Base-by-base conservation (phyloP, 805 yeast genomes). In the Cyberlindnera euphorbiiphila region DNA sequence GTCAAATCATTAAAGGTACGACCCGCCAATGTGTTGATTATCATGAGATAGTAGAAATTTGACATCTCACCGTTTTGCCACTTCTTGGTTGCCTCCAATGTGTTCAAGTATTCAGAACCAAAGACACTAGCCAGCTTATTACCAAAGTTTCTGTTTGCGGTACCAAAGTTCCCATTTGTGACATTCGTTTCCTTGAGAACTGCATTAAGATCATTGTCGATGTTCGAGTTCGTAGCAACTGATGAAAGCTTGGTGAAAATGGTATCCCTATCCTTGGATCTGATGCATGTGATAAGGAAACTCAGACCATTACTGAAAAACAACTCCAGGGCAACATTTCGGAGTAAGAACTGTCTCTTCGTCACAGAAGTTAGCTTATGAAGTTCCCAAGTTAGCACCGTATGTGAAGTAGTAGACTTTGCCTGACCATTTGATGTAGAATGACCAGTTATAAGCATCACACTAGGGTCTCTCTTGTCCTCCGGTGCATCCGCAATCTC, bases 1-100 rank as follows among this genome's bases (percentile, higher is more conserved):
- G 96, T 87, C 36, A 87, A 59, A 55, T 87, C 96, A 58, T 87
- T 88, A 60, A 81, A 85, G 0, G 96, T 85, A 46, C 96, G 64
- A 0, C 96, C 96, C 0, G 96, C 94, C 39, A 87, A 58, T 0
- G 93, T 85, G 52, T 87, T 87, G 18, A 87, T 64, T 13, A 84
- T 70, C 76, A 86, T 82, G 50, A 87, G 62, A 51, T 87, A 87
- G 53, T 80, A 82, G 49, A 87, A 88, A 53, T 87, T 87, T 1
- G 95, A 84, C 53, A 88, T 71, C 46, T 81, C 79, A 1, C 96
- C 95, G 35, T 59, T 65, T 45, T 68, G 72, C 96, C 96, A 87
- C 49, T 75, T 74, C 44, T 66, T 71, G 0, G 95, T 82, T 0
- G 81, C 78, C 2, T 69, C 57, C 10, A 71, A 61, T 25, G 64